phyloP scores from a whole-genome alignment of 1,284 basidiomycete genomes.

The Puccinia horiana region DNA sequence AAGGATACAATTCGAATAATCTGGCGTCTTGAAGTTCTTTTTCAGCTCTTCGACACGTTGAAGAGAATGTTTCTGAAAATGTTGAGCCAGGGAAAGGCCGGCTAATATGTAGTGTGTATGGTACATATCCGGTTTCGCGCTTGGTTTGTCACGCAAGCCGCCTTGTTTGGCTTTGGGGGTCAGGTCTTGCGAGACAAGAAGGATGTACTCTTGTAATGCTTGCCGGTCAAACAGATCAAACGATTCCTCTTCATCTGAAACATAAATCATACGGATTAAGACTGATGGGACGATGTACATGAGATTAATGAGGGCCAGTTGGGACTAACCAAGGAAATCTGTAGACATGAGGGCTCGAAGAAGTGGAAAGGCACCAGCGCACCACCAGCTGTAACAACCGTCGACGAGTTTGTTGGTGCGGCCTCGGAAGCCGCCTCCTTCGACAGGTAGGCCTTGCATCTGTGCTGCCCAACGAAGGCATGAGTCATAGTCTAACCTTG shows the following conservation, averaged over 20 bases:
- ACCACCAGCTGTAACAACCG: conserved; percentile 99
- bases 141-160: conserved; percentile 45
- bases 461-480: conserved; percentile 33
- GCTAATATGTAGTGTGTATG: conserved; percentile 88
- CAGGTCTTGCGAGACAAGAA: conserved; percentile 56
- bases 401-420: conserved; percentile 97
- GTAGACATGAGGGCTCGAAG: conserved; percentile 68
- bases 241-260: conserved; percentile 11
- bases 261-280: neutral
- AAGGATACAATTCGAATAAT: conserved; percentile 9
- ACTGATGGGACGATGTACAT: neutral
- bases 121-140: conserved; percentile 71
- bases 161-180: conserved; percentile 29
- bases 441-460: conserved; percentile 78
- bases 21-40: neutral
- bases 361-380: conserved; percentile 82
- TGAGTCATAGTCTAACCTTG: conserved; percentile 23
- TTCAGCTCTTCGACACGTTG: neutral
- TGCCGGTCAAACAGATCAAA: conserved; percentile 54
- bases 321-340: conserved; percentile 44
- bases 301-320: neutral
- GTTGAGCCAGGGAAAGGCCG: conserved; percentile 83
- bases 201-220: conserved; percentile 57
- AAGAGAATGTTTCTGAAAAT: conserved; percentile 57
- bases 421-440: conserved; percentile 89